phyloP scores from a whole-genome alignment of 2,329 filamentous ascomycete species.

The Xylaria sp. region DNA sequence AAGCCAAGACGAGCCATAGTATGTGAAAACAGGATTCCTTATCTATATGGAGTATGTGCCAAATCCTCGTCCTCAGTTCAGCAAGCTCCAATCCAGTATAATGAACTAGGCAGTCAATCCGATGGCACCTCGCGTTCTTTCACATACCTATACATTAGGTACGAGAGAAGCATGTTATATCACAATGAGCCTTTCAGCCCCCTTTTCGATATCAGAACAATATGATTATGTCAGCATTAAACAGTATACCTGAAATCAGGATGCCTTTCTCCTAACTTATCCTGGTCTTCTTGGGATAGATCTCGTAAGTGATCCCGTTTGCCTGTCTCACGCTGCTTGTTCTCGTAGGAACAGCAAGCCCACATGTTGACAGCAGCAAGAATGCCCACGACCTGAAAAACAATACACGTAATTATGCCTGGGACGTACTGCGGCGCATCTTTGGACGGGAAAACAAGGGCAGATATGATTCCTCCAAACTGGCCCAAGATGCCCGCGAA shows the following conservation, averaged over 20 bases:
- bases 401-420: conserved; percentile 38
- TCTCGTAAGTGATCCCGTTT: conserved; percentile 40
- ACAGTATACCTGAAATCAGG: conserved; percentile 41
- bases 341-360: conserved; percentile 34
- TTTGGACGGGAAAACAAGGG: conserved; percentile 29
- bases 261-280: conserved; percentile 44
- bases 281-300: conserved; percentile 39
- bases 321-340: conserved; percentile 38
- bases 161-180: too few species aligned
- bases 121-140: too few species aligned
- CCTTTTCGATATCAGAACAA: too few species aligned
- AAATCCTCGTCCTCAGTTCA: too few species aligned
- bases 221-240: too few species aligned
- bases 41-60: too few species aligned
- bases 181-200: not conserved
- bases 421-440: conserved; percentile 33
- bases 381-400: conserved; percentile 24
- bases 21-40: too few species aligned
- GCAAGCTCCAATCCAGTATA: too few species aligned
- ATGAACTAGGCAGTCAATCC: too few species aligned
- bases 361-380: conserved; percentile 21
- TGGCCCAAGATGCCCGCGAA: conserved; percentile 51
- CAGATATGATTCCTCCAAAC: conserved; percentile 38
- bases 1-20: too few species aligned
- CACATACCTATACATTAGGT: too few species aligned